Conservation (phyloP, 768 basidiomycete genomes). For the Filobasidium wieringae region DNA sequence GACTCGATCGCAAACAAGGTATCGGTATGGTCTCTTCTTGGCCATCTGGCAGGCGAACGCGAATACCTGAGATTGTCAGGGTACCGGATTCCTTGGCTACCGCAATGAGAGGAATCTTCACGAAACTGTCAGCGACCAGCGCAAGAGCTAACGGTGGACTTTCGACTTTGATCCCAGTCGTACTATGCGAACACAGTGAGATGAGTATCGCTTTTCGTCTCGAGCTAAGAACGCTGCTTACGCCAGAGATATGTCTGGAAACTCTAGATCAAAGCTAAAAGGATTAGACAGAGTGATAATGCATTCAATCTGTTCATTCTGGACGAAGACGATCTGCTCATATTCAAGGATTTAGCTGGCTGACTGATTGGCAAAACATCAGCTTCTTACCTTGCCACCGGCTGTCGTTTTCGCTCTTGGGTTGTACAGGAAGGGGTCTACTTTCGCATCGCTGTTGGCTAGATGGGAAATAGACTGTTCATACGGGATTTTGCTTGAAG, state of each 20-base stretch:
- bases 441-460: neutral
- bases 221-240: neutral
- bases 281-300: conserved; percentile 78
- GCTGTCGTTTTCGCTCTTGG: conserved; percentile 52
- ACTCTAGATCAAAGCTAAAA: conserved; percentile 79
- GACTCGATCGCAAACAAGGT: neutral
- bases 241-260: conserved; percentile 50
- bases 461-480: conserved; percentile 35
- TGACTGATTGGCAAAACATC: neutral
- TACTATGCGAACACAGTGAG: conserved; percentile 44
- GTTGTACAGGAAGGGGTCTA: conserved; percentile 82
- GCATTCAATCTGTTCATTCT: conserved; percentile 61
- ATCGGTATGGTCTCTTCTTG: neutral
- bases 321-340: neutral
- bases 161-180: conserved; percentile 65
- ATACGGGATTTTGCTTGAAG: neutral
- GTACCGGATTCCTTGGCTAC: conserved; percentile 54
- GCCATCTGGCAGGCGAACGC: neutral
- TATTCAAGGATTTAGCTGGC: neutral
- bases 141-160: conserved; percentile 52
- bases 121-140: conserved; percentile 63
- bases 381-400: conserved; percentile 47
- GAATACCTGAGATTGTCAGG: conserved; percentile 44
- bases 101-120: conserved; percentile 60
- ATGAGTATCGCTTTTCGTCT: neutral